These are phyloP conservation scores for Phylloporus rhodoxanthus DNA, from an alignment of 768 basidiomycete genomes.

Conservation along the genomic window DNA sequence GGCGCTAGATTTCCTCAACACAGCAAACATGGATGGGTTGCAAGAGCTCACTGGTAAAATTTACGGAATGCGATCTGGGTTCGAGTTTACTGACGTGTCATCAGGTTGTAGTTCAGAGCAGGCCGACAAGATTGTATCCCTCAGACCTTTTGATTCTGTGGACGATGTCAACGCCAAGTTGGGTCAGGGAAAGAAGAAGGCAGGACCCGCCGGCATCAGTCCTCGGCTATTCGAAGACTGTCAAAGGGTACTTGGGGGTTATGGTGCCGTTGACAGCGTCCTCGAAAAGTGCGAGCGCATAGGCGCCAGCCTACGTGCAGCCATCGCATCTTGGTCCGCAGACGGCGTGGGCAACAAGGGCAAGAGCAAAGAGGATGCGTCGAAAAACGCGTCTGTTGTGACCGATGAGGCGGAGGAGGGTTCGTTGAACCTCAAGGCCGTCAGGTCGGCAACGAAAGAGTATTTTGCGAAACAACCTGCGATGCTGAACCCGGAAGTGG, in stretches of 20 bases:
- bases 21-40: conserved; percentile 52
- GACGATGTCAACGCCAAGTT: conserved; percentile 74
- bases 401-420: conserved; percentile 50
- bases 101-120: conserved; percentile 77
- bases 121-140: conserved; percentile 67
- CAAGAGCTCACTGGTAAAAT: conserved; percentile 70
- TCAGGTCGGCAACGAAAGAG: conserved; percentile 44
- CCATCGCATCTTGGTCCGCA: conserved; percentile 74
- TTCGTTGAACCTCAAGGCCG: conserved; percentile 49
- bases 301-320: conserved; percentile 63
- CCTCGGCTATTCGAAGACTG: conserved; percentile 89
- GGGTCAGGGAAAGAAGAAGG: conserved; percentile 82
- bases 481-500: conserved; percentile 57
- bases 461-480: conserved; percentile 76
- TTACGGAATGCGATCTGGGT: neutral
- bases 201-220: conserved; percentile 76
- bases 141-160: conserved; percentile 75
- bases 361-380: conserved; percentile 36
- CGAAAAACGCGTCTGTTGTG: conserved; percentile 14
- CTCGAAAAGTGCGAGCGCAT: conserved; percentile 85
- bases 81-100: conserved; percentile 3
- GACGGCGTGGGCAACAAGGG: conserved; percentile 28
- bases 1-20: conserved; percentile 67
- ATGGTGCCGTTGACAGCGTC: conserved; percentile 82
- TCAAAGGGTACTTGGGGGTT: conserved; percentile 75